Base-by-base conservation (phyloP, 495 filamentous ascomycete genomes). In the Xylaria nigripes region DNA sequence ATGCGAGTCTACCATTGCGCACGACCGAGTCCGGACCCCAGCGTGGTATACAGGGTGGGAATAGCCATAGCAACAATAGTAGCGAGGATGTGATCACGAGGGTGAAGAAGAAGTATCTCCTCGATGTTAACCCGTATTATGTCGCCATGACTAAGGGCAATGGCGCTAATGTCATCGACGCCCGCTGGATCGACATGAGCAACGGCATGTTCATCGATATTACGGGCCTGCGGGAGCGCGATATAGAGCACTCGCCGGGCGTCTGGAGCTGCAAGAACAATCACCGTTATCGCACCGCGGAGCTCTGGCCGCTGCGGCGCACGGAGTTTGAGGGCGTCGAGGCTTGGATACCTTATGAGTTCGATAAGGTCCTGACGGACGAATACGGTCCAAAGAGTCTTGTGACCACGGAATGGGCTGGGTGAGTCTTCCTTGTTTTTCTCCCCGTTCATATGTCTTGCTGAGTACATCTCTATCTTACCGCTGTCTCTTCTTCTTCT, bases 201-300 rank as follows among this genome's bases (percentile, higher is more conserved):
- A 93, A 82, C 55, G 89, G 89, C 7, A 72, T 92, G 50, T 95
- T 86, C 73, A 85, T 95, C 64, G 89, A 95, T 62, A 89, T 95
- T 64, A 95, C 89, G n/a, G 89, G 81, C 22, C 67, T 93, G 23
- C 79, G 79, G 40, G 83, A 87, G 64, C 78, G 84, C n/a, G 72
- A 89, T 24, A 76, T 81, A 8, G 69, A 74, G 12, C 62, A 63
- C 3, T 29, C 58, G 23, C 86, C 86, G 2, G 82, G 83, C 2
- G 68, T 86, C n/a, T 87, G 84, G 83, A 81, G 79, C 60, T 92
- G 88, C 66, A 93, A 93, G 75, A 90, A 93, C 59, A 78, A 77
- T 61, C 89, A 95, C 66, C 71, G 73, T 10, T 95, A 93, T 30
- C 48, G 75, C 67, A 79, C 79, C 41, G 72, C 72, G 29, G 83